Evolutionary conservation across 352 stramenopile species (phyloP).

Genomic region (Saprolegnia parasitica): DNA sequence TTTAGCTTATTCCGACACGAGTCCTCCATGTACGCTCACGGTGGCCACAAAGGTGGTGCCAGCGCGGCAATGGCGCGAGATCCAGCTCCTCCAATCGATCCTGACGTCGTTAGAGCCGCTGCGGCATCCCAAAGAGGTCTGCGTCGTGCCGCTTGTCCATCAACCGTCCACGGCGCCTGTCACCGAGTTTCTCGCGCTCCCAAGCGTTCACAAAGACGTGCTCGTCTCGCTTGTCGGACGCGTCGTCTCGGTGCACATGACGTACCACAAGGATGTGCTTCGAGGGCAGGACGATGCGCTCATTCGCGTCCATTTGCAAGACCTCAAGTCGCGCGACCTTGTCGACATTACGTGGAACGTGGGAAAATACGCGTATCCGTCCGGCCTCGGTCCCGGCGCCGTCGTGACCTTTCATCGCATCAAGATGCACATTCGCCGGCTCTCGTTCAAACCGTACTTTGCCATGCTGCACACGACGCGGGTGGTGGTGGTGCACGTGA

Average conservation of each 20-base stretch:
- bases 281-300: background rate
- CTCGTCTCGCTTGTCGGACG: background rate
- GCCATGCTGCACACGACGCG: conserved; percentile 39
- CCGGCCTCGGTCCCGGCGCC: background rate
- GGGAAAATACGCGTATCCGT: background rate
- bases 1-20: background rate
- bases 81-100: background rate
- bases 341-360: background rate
- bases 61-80: background rate
- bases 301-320: conserved; percentile 4
- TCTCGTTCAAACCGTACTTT: conserved; percentile 15
- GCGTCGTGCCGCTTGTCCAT: background rate
- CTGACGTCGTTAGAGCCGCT: background rate
- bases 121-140: background rate
- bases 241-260: background rate
- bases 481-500: background rate
- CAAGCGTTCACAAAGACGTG: background rate
- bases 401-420: conserved; percentile 7
- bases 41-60: background rate
- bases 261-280: background rate
- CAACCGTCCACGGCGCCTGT: background rate
- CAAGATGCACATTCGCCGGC: conserved; percentile 10
- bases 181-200: background rate
- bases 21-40: background rate
- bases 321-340: background rate